Conservation (phyloP, 2,329 filamentous ascomycete species). For the Penicillium oxalicum region DNA sequence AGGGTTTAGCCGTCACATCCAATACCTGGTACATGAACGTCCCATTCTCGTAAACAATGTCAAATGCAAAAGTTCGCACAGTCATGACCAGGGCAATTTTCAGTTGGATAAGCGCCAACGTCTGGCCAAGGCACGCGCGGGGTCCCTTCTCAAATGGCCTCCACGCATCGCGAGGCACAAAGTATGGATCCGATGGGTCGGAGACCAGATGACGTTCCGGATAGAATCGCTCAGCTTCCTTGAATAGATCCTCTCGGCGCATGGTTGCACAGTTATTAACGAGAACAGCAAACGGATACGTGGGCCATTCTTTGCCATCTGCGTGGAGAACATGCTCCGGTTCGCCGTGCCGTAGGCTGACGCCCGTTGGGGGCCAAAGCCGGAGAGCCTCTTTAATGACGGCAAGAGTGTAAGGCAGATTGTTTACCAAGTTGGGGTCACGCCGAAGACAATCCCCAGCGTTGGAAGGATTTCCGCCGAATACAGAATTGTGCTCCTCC, state of each 20-base stretch:
- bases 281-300: slow-evolving; percentile 12
- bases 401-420: slow-evolving; percentile 49
- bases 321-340: slow-evolving; percentile 6
- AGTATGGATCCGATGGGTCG: slow-evolving; percentile 21
- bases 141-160: slow-evolving; percentile 46
- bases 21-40: slow-evolving; percentile 10
- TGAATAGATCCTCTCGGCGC: slow-evolving; percentile 14
- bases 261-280: slow-evolving; percentile 15
- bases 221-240: slow-evolving; percentile 23
- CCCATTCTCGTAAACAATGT: slow-evolving; percentile 8
- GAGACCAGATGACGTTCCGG: slow-evolving; percentile 33
- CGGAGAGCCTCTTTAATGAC: slow-evolving; percentile 52
- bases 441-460: slow-evolving; percentile 37
- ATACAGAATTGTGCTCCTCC: too few relatives aligned
- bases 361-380: slow-evolving; percentile 42
- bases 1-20: slow-evolving; percentile 12
- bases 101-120: slow-evolving; percentile 43
- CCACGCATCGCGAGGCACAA: slow-evolving; percentile 37
- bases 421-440: slow-evolving; percentile 45
- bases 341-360: slow-evolving; percentile 13
- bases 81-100: slow-evolving; percentile 22
- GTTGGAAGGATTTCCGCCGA: not conserved
- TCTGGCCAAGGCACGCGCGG: slow-evolving; percentile 47
- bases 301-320: slow-evolving; percentile 12
- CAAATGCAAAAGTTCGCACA: slow-evolving; percentile 20